These are phyloP conservation scores for Gymnopilus junonius DNA, from an alignment of 768 basidiomycete genomes.

Conservation along the genomic window DNA sequence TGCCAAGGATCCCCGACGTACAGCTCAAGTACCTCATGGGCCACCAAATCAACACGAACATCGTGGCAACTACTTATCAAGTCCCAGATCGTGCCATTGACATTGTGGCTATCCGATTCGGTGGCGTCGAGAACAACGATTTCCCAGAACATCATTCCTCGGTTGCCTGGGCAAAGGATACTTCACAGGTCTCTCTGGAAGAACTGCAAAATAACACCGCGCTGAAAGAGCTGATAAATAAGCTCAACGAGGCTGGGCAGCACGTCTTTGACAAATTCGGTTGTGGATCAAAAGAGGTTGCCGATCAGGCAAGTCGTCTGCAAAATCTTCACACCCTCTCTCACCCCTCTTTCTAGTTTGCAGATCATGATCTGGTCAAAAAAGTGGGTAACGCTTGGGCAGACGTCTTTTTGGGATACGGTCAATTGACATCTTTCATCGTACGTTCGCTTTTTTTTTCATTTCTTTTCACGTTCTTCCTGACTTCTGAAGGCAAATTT, in stretches of 20 bases:
- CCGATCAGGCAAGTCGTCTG: background rate
- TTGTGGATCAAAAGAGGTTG: background rate
- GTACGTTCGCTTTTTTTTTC: background rate
- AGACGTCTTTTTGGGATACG: background rate
- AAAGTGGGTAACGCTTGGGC: background rate
- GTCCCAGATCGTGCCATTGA: background rate
- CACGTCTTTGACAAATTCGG: background rate
- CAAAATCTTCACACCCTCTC: background rate
- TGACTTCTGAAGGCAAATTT: background rate
- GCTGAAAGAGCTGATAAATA: background rate
- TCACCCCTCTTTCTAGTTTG: background rate
- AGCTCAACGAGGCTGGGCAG: background rate
- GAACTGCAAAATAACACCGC: background rate
- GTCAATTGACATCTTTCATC: background rate
- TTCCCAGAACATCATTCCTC: background rate
- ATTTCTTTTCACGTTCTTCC: background rate
- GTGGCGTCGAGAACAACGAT: background rate
- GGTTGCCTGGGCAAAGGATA: background rate
- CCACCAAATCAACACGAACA: background rate
- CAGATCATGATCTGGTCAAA: background rate
- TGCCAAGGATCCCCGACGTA: background rate
- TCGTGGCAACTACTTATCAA: background rate
- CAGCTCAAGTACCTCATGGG: background rate
- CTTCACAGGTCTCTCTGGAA: background rate
- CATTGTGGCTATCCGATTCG: background rate